Evolutionary conservation across 1,284 basidiomycete genomes (phyloP).

Genomic region (Austroboletus olivaceoglutinosus): DNA sequence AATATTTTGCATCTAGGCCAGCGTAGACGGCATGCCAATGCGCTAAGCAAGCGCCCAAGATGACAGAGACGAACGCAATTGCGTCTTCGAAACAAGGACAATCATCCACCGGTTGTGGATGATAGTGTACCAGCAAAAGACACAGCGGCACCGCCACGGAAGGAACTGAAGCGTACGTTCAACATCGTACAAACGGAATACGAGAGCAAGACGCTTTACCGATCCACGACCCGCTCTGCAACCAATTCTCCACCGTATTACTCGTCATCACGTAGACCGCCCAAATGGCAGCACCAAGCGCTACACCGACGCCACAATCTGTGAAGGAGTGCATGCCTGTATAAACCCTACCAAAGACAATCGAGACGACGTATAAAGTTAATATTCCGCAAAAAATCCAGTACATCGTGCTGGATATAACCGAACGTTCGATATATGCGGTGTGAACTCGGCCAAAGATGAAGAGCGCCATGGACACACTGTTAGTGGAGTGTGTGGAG

Average conservation of each 20-base stretch:
- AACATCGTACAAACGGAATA: background rate
- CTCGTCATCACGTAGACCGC: conserved; percentile 43
- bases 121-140: conserved; percentile 78
- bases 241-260: conserved; percentile 48
- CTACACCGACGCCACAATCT: conserved; percentile 68
- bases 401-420: conserved; percentile 48
- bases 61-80: conserved; percentile 86
- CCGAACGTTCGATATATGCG: conserved; percentile 34
- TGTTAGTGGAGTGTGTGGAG: conserved; percentile 94
- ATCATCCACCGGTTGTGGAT: conserved; percentile 92
- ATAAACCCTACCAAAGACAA: conserved; percentile 89
- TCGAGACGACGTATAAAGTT: conserved; percentile 66
- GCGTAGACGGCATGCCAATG: conserved; percentile 54
- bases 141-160: conserved; percentile 62
- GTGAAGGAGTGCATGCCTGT: conserved; percentile 88
- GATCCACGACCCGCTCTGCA: conserved; percentile 50
- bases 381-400: conserved; percentile 46
- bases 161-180: conserved; percentile 50
- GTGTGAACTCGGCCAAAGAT: conserved; percentile 58
- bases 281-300: conserved; percentile 72
- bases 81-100: conserved; percentile 99
- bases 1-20: conserved; percentile 34
- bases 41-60: conserved; percentile 73
- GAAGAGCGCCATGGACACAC: conserved; percentile 84
- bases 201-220: conserved; percentile 35